Conservation (phyloP, 2,329 filamentous ascomycete genomes). For the Stromatinia cepivora region DNA sequence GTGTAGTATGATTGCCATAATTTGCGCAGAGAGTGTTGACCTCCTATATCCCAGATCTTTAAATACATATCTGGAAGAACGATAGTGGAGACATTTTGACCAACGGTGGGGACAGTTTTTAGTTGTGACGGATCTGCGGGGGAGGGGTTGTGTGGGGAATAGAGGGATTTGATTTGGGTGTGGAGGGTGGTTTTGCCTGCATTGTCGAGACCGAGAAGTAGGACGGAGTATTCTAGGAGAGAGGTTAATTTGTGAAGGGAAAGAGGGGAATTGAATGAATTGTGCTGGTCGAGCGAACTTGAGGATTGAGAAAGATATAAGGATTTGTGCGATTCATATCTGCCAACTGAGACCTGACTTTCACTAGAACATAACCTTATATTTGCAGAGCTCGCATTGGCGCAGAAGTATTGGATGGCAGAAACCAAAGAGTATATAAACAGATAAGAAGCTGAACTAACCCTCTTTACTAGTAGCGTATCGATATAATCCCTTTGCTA, state of each 20-base stretch:
- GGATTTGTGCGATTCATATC: background rate
- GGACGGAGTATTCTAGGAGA: conserved; percentile 83
- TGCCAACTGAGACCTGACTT: background rate
- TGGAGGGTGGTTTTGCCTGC: conserved; percentile 98
- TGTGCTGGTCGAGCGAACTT: background rate
- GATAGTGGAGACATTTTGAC: conserved; percentile 93
- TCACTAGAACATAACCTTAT: background rate
- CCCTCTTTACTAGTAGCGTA: conserved; percentile 97
- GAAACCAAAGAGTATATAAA: background rate
- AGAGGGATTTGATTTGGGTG: conserved; percentile 91
- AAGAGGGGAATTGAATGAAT: background rate
- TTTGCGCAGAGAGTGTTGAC: conserved; percentile 82
- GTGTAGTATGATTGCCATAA: conserved; percentile 97
- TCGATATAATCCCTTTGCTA: conserved; percentile 90
- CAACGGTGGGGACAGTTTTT: conserved; percentile 94
- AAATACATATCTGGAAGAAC: conserved; percentile 92
- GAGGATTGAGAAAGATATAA: background rate
- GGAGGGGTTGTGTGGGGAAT: conserved; percentile 61
- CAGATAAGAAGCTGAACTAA: conserved; percentile 43
- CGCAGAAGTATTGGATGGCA: background rate
- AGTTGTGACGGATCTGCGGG: conserved; percentile 60
- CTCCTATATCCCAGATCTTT: conserved; percentile 98
- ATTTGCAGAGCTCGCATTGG: background rate
- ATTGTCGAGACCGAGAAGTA: conserved; percentile 95
- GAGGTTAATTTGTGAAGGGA: conserved; percentile 12